These are phyloP conservation scores for Sclerotinia spermophila DNA, from an alignment of 2,329 filamentous ascomycete genomes.

Conservation along the genomic window DNA sequence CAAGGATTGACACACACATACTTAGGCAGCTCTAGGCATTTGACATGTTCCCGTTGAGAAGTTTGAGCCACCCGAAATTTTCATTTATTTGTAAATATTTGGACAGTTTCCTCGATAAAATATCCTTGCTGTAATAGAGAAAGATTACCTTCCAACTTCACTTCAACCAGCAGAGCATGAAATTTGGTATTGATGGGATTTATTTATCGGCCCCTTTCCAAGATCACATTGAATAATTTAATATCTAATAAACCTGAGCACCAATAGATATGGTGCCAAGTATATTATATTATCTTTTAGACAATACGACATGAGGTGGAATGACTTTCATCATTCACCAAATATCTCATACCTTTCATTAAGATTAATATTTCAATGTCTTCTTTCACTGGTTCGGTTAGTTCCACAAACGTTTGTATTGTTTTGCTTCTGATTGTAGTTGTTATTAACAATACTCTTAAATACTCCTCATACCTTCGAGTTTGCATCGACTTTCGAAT, in stretches of 20 bases:
- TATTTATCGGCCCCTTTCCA: conserved; percentile 2
- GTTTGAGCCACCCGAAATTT: neutral
- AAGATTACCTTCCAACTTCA: neutral
- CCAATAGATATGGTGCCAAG: neutral
- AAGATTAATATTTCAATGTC: neutral
- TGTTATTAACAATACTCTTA: neutral
- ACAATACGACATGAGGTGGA: conserved; percentile 2
- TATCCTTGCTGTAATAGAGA: neutral
- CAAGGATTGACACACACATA: neutral
- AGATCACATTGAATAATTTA: conserved; percentile 2
- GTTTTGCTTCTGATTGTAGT: neutral
- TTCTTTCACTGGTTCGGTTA: conserved; percentile 6
- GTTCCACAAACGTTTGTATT: neutral
- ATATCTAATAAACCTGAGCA: neutral
- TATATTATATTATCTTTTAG: neutral
- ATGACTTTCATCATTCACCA: conserved; percentile 13
- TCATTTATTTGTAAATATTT: neutral
- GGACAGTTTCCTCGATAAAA: neutral
- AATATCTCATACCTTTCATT: neutral
- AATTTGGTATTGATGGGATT: neutral
- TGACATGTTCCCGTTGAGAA: neutral
- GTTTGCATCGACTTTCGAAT: neutral
- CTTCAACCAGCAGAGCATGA: neutral
- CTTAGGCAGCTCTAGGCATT: neutral
- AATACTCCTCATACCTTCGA: neutral